Conservation (phyloP, 2,329 filamentous ascomycete genomes). For the Verticillium nubilum region DNA sequence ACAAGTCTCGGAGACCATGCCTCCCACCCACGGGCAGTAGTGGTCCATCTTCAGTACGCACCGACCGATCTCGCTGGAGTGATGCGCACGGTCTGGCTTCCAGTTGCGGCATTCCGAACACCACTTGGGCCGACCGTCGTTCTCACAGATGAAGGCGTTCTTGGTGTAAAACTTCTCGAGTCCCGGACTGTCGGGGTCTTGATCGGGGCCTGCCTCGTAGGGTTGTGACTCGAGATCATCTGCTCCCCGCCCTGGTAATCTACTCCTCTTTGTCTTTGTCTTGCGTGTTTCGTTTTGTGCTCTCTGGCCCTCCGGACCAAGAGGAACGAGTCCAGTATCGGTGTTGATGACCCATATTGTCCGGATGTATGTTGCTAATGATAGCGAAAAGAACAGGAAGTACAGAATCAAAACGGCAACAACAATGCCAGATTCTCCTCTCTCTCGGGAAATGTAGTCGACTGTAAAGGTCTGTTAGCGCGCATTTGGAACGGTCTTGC, state of each 20-base stretch:
- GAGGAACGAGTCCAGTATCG: conserved; percentile 69
- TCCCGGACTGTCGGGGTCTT: conserved; percentile 56
- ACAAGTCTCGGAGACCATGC: conserved; percentile 79
- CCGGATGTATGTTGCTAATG: conserved; percentile 64
- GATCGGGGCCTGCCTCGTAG: conserved; percentile 32
- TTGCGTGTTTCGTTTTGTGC: conserved; percentile 1
- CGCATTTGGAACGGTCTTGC: background rate
- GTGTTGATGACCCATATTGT: conserved; percentile 61
- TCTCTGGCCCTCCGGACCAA: conserved; percentile 30
- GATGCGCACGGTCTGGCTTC: conserved; percentile 84
- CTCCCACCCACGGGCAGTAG: conserved; percentile 95
- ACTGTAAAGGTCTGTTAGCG: conserved; percentile 39
- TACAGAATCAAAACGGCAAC: conserved; percentile 68
- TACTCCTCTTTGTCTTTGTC: conserved; percentile 17
- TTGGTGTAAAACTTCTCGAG: conserved; percentile 75
- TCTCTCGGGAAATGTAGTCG: conserved; percentile 58
- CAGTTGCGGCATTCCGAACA: conserved; percentile 79
- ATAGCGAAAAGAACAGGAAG: conserved; percentile 63
- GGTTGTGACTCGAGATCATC: conserved; percentile 26
- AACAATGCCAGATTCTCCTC: conserved; percentile 49
- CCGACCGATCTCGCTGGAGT: conserved; percentile 74
- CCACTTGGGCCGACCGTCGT: conserved; percentile 79
- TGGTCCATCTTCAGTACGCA: conserved; percentile 93
- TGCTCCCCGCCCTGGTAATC: conserved; percentile 15
- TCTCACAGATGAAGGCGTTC: conserved; percentile 78